Evolutionary conservation across 257 asterid species (phyloP).

Genomic region (Nicotiana otophora): DNA sequence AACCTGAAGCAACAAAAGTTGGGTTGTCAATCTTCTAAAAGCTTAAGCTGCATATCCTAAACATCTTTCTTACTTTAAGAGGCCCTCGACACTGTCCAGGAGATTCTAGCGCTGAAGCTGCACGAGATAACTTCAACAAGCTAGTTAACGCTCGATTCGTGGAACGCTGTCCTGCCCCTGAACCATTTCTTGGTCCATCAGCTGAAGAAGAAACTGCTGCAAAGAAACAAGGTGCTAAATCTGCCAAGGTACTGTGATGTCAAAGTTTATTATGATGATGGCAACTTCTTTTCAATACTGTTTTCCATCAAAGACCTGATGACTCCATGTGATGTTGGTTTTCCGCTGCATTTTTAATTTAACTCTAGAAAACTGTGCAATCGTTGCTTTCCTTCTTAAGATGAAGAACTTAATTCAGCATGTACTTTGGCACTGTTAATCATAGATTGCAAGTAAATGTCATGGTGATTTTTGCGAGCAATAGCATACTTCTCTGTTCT

Average conservation of each 20-base stretch:
- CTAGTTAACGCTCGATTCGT: constrained; percentile 64
- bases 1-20: background rate
- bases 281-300: constrained; percentile 2
- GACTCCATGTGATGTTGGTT: background rate
- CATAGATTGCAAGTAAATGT: background rate
- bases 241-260: constrained; percentile 43
- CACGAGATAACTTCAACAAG: constrained; percentile 45
- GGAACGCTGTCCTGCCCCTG: constrained; percentile 92
- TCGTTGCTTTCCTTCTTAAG: background rate
- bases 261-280: background rate
- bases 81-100: constrained; percentile 34
- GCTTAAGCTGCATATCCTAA: background rate
- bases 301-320: background rate
- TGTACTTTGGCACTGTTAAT: background rate
- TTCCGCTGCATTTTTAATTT: background rate
- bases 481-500: background rate
- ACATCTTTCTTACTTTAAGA: constrained; percentile 2
- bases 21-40: constrained; percentile 1
- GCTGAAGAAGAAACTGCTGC: constrained; percentile 44
- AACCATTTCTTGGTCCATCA: constrained; percentile 59
- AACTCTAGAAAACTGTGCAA: background rate
- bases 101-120: constrained; percentile 30
- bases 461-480: background rate
- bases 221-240: constrained; percentile 42
- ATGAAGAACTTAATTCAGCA: background rate